A percentile compares a stretch with the other conserved stretches of the same genome.
Evolutionary conservation across 768 basidiomycete genomes (phyloP).

Genomic region (Leccinum subgranulosum): DNA sequence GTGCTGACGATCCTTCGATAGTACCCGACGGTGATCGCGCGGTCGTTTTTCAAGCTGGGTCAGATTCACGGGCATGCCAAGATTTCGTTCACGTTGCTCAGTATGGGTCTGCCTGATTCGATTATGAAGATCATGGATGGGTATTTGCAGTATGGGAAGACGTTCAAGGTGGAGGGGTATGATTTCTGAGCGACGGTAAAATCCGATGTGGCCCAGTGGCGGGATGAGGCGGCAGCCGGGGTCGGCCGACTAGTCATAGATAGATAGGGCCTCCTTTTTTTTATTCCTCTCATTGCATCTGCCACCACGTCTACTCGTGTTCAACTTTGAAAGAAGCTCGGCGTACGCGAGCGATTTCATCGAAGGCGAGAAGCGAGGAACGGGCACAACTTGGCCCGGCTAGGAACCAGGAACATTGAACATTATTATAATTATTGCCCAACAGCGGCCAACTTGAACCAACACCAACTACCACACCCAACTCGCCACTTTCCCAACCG

Average conservation of each 20-base stretch:
- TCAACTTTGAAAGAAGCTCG: background rate
- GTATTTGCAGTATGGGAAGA: conserved; percentile 83
- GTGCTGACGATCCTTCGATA: background rate
- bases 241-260: background rate
- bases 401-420: background rate
- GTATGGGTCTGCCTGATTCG: conserved; percentile 89
- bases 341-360: background rate
- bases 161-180: conserved; percentile 84
- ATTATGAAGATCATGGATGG: conserved; percentile 92
- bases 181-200: conserved; percentile 51
- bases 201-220: background rate
- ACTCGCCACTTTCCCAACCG: background rate
- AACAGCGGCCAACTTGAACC: background rate
- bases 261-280: conserved; percentile 2
- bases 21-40: conserved; percentile 90
- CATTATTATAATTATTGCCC: background rate
- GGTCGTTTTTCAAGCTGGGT: conserved; percentile 90
- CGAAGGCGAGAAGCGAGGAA: background rate
- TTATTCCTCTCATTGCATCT: background rate
- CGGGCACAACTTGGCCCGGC: background rate
- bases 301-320: background rate
- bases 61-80: conserved; percentile 92
- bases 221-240: conserved; percentile 14
- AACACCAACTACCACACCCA: background rate
- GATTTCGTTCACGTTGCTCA: conserved; percentile 88